Base-by-base conservation (phyloP, 768 basidiomycete species). In the Lactifluus subvellereus region DNA sequence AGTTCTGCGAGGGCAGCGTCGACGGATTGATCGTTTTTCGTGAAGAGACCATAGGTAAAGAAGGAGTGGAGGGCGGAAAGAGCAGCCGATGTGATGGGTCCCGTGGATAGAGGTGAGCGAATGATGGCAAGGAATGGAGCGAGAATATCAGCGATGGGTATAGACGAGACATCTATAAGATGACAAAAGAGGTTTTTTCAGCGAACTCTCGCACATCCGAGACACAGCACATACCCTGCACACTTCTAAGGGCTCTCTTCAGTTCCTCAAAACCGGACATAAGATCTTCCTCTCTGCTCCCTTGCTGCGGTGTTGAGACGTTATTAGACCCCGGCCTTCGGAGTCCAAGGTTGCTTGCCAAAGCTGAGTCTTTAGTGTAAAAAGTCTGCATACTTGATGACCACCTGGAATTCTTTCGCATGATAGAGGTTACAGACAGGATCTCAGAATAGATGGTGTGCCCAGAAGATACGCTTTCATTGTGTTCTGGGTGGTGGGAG, bases 381-480 rank as follows among this genome's bases (percentile, higher is more conserved):
- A 84, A 79, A 30, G 82, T 82, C 69, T 85, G 83, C 57, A 80
- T 82, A 50, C 83, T 82, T 13, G 89, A 85, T 18, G 95, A 89
- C 96, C 96, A 98, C 49, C 97, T 85, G 51, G 95, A 94, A 76
- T 98, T 98, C 79, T 94, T 93, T 74, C 96, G 90, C 95, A 99
- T 98, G 20, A 85, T 82, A 2, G 91, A 89, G 40, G 94, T 97
- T 67, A 98, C 91, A 18, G 91, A 80, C 55, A 94, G 82, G 64
- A 98, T 89, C 78, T 98, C 94, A 48, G 94, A 88, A 65, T 90
- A 84, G 38, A 98, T 74, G 48, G 97, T 82, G 81, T 94, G 89
- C 62, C 86, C 86, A 52, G 78, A 74, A n/a, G 87, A 82, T 59
- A 84, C 79, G 0, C 47, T 43, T 37, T 49, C 66, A 27, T 58